Conservation (phyloP, 371 early-diverging fungal genomes). For the Batkoa obscura region DNA sequence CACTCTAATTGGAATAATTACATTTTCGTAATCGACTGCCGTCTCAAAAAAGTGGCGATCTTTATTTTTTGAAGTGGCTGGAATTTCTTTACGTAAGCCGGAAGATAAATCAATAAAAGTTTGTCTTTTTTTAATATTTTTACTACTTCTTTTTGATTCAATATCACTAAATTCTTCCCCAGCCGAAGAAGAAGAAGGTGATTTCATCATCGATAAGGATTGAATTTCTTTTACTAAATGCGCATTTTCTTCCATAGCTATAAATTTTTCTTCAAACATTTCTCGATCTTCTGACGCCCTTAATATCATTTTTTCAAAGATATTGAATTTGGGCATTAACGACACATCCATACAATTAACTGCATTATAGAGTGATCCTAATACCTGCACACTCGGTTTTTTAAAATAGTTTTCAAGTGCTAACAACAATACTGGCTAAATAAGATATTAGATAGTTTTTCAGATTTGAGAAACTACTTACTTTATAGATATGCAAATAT, state of each 20-base stretch:
- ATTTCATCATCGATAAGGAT: neutral
- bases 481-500: conserved; percentile 85
- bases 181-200: conserved; percentile 3
- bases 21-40: conserved; percentile 53
- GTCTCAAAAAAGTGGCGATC: conserved; percentile 77
- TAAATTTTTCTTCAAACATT: conserved; percentile 71
- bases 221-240: neutral
- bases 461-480: conserved; percentile 11
- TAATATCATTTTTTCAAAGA: conserved; percentile 53
- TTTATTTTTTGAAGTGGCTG: conserved; percentile 32
- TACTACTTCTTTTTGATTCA: conserved; percentile 1
- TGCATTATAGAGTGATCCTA: conserved; percentile 56
- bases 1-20: conserved; percentile 66
- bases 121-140: conserved; percentile 15
- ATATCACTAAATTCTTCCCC: neutral
- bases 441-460: neutral
- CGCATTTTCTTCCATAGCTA: conserved; percentile 15
- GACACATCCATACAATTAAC: conserved; percentile 76
- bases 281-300: conserved; percentile 58
- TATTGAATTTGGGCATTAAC: conserved; percentile 53
- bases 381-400: conserved; percentile 45
- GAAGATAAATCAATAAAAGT: conserved; percentile 32
- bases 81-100: conserved; percentile 19
- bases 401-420: conserved; percentile 84
- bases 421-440: conserved; percentile 62